These are phyloP conservation scores for Tuber brumale DNA, from an alignment of 495 filamentous ascomycete genomes.

Conservation along the genomic window DNA sequence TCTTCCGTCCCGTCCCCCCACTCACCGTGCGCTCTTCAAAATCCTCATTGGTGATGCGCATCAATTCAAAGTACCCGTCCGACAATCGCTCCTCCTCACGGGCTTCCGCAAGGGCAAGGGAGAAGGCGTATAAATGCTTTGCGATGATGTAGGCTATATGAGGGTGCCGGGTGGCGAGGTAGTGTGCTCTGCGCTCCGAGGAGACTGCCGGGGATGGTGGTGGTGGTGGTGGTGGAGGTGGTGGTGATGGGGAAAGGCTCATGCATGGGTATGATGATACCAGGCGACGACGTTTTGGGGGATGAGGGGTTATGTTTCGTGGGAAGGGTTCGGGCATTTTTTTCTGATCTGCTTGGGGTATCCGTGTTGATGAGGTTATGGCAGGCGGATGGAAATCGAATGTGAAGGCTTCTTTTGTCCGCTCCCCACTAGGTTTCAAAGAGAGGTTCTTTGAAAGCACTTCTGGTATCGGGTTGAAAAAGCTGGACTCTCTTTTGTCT, in stretches of 20 bases:
- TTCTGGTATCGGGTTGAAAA: neutral
- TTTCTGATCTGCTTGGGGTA: neutral
- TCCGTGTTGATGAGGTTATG: neutral
- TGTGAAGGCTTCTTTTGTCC: neutral
- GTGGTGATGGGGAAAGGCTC: too few species aligned
- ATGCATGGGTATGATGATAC: neutral
- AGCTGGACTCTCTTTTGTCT: neutral
- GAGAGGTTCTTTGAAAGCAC: neutral
- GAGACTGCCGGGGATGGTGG: neutral
- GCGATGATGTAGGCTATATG: neutral
- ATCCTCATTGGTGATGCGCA: neutral
- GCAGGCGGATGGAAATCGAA: neutral
- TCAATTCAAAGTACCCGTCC: neutral
- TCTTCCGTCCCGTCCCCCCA: neutral
- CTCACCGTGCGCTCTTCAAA: neutral
- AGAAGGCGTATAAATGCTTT: neutral
- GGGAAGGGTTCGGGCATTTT: neutral
- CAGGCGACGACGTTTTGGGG: neutral
- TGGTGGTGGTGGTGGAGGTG: neutral
- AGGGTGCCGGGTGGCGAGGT: neutral
- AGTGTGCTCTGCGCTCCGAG: neutral
- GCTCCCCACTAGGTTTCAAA: neutral
- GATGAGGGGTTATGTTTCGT: neutral
- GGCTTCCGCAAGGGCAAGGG: neutral
- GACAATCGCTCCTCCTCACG: neutral